Evolutionary conservation across 768 basidiomycete genomes (phyloP), one percentile per base, ranked within the genome.

Genomic region (Cantharellus anzutake): DNA sequence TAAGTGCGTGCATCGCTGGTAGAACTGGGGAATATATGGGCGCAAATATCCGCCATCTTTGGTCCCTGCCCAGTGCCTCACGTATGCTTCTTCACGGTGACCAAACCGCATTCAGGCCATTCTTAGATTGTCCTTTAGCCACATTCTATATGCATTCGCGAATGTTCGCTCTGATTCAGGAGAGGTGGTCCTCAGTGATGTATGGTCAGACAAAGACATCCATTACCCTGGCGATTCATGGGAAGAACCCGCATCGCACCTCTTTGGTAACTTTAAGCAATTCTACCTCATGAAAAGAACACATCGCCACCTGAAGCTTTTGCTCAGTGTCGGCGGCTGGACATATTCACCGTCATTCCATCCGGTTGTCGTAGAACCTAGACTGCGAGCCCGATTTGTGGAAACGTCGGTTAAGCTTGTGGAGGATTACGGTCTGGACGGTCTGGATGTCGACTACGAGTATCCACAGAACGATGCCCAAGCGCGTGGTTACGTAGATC

Each of bases 191-290:
- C 71, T 98, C 58, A 93, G 90, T 42, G 96, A 99, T 65, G 69
- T 75, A 2, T 98, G 94, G 94, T 84, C 92, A 0, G 96, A 99
- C 74, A 80, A 93, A 66, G 90, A 98, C 68, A 98, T 98, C 52
- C 96, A 98, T 69, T 93, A 94, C 68, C 82, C 85, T 0, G 87
- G 84, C 4, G 96, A 99, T 70, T 85, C 84, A 3, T 99, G 96
- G 96, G 85, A 92, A 64, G 94, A 98, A 58, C 68, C 68, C 37
- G 92, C 91, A 51, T 83, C 76, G 63, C 96, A 98, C 70, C 79
- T 98, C 16, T 98, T 94, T 66, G 93, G 93, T 58, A 94, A 94
- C 70, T 80, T 98, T 72, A 96, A 94, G 68, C 87, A 86, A 56
- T 79, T 98, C 60, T 93, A 92, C 70, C 78, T 85, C 40, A 75